Base-by-base conservation (phyloP, 2,329 filamentous ascomycete genomes). In the Neophaeococcomyces mojaviensis region DNA sequence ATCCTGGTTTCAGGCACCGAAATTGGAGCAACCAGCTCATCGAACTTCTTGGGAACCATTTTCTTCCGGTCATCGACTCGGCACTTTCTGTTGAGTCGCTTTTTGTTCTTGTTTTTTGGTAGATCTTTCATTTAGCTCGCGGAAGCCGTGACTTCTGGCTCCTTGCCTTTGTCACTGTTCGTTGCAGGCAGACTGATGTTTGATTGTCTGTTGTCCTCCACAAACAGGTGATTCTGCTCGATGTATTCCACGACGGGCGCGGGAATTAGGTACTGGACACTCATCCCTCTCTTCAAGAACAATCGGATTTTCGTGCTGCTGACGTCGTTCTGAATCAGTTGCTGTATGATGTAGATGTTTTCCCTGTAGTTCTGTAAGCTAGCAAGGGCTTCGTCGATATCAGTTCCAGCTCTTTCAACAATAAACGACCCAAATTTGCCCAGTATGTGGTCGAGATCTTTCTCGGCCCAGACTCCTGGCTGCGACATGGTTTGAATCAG, bases 361-460 rank as follows among this genome's bases (percentile, higher is more conserved):
- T 88, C 79, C 59, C 87, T 82, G 78, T 84, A 96, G 49, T 81
- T 78, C 61, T 88, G 82, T 38, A 95, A 71, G 36, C 79, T 83
- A n/a, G 84, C 81, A 37, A 95, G 73, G 2, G 89, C 88, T 60
- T 94, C 86, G 52, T 94, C 86, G 40, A 94, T 84, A 59, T 94
- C 87, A 18, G 88, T 94, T 35, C 88, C 89, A 33, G 81, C 82
- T 49, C 90, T 80, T 72, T 96, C 86, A n/a, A 94, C 77, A 49
- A 90, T 85, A 62, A 94, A 88, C 24, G 84, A 81, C 35, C 87
- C 87, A 60, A 85, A 95, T 61, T 83, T 78, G 39, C 86, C 81
- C 16, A 96, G 72, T 49, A 96, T 96, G 57, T 94, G 86, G 57
- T 92, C 84, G 46, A 96, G 71, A 74, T 96, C 90, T 52, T 82